A percentile compares a stretch with the other conserved stretches of the same genome.
Conservation (phyloP, 805 yeast species). For the Ogataea pilisensis region DNA sequence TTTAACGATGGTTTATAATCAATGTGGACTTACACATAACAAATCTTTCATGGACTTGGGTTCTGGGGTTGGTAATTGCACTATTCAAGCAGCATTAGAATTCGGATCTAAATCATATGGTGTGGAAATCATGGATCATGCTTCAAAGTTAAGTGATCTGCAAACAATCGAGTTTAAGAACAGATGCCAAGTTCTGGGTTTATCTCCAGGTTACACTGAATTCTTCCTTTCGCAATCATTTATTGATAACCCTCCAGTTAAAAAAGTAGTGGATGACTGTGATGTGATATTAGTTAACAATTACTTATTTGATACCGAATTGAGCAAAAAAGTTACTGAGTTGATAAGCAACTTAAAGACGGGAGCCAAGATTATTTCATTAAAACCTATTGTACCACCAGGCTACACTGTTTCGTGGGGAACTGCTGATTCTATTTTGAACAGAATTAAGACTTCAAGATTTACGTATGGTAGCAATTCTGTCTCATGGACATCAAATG, state of each 20-base stretch:
- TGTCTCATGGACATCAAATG: constrained; percentile 89
- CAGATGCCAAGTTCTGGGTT: constrained; percentile 61
- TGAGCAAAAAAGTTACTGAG: constrained; percentile 62
- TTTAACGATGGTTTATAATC: constrained; percentile 57
- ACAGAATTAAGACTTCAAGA: constrained; percentile 58
- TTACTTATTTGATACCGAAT: constrained; percentile 72
- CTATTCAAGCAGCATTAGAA: constrained; percentile 83
- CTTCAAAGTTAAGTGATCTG: constrained; percentile 59
- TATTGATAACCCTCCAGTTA: constrained; percentile 57
- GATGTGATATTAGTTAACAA: constrained; percentile 79
- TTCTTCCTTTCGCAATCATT: constrained; percentile 69
- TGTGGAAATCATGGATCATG: constrained; percentile 83
- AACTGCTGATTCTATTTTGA: constrained; percentile 53
- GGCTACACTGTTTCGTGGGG: constrained; percentile 62
- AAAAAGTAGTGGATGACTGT: constrained; percentile 49
- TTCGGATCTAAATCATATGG: constrained; percentile 84
- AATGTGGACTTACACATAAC: constrained; percentile 49
- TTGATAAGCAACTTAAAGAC: constrained; percentile 59
- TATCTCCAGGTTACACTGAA: constrained; percentile 50
- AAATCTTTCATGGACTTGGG: constrained; percentile 83
- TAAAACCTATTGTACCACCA: constrained; percentile 75
- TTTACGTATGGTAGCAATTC: constrained; percentile 62
- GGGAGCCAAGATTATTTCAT: constrained; percentile 75
- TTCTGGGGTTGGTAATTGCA: constrained; percentile 92
- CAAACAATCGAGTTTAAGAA: constrained; percentile 57